Evolutionary conservation across 352 stramenopile genomes (phyloP).

Genomic region (Phytophthora vignae): DNA sequence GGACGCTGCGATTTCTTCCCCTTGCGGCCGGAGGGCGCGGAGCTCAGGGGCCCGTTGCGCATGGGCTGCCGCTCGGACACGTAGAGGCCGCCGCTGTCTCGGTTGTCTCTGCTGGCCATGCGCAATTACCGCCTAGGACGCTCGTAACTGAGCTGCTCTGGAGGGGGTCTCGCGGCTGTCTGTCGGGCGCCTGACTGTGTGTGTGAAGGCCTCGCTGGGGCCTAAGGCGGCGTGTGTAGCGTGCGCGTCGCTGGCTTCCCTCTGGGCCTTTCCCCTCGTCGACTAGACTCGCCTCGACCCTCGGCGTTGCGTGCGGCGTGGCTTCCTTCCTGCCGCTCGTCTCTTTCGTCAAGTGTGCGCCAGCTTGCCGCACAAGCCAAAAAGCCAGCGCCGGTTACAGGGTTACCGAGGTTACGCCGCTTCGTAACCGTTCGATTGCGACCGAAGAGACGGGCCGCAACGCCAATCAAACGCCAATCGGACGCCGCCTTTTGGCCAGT

Average conservation of each 20-base stretch:
- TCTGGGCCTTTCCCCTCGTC: constrained; percentile 10
- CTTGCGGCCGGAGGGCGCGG: constrained; percentile 2
- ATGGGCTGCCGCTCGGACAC: constrained; percentile 46
- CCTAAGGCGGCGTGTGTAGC: neutral
- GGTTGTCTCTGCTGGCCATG: constrained; percentile 32
- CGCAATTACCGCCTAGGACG: neutral
- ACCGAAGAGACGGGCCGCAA: no score
- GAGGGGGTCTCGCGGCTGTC: no score
- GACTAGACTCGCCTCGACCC: neutral
- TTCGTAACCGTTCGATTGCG: no score
- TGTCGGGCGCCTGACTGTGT: no score
- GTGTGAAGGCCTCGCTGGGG: no score
- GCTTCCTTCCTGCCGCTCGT: constrained; percentile 31
- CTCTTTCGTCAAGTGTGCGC: constrained; percentile 36
- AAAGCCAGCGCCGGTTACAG: constrained; percentile 33
- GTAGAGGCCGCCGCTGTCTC: constrained; percentile 27
- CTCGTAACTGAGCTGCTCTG: no score
- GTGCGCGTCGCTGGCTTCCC: neutral
- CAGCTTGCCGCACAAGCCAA: neutral
- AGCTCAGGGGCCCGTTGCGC: constrained; percentile 25
- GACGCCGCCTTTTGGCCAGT: no score
- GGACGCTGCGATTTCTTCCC: constrained; percentile 22
- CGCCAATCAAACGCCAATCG: no score
- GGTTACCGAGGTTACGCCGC: no score
- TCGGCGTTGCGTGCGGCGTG: no score